phyloP scores from a whole-genome alignment of 371 early-diverging fungal species.

The Encephalitozoon intestinalis region DNA sequence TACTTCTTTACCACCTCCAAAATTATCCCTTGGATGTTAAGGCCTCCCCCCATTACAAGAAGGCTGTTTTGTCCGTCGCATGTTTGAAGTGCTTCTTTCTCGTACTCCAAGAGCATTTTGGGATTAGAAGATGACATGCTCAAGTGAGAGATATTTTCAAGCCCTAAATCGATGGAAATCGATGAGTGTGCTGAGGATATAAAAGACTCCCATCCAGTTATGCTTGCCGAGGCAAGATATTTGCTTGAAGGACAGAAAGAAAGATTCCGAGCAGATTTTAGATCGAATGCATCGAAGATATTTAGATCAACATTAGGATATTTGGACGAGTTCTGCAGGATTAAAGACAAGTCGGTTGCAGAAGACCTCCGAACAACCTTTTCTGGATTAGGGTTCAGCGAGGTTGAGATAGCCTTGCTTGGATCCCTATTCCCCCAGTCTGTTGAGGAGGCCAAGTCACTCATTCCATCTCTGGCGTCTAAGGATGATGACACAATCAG shows the following conservation, averaged over 20 bases:
- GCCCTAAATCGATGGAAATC: not conserved
- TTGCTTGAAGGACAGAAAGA: conserved; percentile 29
- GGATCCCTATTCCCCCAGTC: conserved; percentile 49
- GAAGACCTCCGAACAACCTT: conserved; percentile 40
- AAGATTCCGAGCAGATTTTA: conserved; percentile 22
- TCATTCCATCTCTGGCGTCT: conserved; percentile 32
- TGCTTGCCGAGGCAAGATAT: conserved; percentile 33
- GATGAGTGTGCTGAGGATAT: not conserved
- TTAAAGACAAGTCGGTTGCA: conserved; percentile 25
- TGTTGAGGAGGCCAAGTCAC: conserved; percentile 45
- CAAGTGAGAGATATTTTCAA: not conserved
- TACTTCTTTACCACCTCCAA: conserved; percentile 67
- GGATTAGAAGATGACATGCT: not conserved
- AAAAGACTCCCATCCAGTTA: conserved; percentile 35
- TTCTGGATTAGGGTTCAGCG: conserved; percentile 21
- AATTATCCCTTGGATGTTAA: conserved; percentile 68
- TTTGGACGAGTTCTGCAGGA: conserved; percentile 40
- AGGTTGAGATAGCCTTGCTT: conserved; percentile 38
- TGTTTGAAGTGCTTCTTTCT: conserved; percentile 41
- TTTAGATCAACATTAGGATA: conserved; percentile 38
- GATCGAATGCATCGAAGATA: conserved; percentile 34
- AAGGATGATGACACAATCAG: conserved; percentile 24
- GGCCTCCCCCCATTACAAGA: conserved; percentile 70
- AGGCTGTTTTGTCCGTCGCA: conserved; percentile 50
- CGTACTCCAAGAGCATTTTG: conserved; percentile 45